Percentiles rank a stretch among this genome's conserved stretches.
Conservation (phyloP, 2,329 filamentous ascomycete species). For the Endothia cerciana region DNA sequence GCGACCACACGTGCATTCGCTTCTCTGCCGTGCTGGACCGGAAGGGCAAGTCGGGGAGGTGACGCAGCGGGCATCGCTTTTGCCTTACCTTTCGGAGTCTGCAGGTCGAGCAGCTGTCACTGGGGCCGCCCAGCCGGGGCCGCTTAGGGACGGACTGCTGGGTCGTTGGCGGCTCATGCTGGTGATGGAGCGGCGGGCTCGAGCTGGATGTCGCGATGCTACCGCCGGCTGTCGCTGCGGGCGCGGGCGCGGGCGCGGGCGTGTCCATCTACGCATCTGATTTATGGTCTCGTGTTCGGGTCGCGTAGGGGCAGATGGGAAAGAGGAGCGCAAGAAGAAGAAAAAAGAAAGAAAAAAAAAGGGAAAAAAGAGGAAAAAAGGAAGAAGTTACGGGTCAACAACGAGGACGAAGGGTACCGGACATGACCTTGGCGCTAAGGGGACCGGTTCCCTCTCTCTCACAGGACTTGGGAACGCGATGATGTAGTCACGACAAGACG, state of each 20-base stretch:
- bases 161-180: not conserved
- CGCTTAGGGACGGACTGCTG: conserved; percentile 10
- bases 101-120: conserved; percentile 23
- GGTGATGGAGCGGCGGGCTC: conserved; percentile 5
- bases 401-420: not conserved
- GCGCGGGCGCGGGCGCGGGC: conserved; percentile 2
- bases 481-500: not conserved
- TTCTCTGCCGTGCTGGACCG: not conserved
- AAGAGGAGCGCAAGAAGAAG: not conserved
- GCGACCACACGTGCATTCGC: not conserved
- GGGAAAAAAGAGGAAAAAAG: not conserved
- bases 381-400: conserved; percentile 3
- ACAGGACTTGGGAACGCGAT: not conserved
- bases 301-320: not conserved
- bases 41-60: not conserved
- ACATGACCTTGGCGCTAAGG: not conserved
- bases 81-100: conserved; percentile 26
- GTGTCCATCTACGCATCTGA: conserved; percentile 14
- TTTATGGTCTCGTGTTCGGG: not conserved
- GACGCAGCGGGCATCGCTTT: not conserved
- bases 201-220: conserved; percentile 1
- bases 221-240: conserved; percentile 24
- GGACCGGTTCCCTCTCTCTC: not conserved
- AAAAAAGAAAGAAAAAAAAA: not conserved
- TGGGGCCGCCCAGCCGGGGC: conserved; percentile 4